Evolutionary conservation across 176 grass and related monocot genomes (phyloP).

Genomic region (Triticum timopheevii): DNA sequence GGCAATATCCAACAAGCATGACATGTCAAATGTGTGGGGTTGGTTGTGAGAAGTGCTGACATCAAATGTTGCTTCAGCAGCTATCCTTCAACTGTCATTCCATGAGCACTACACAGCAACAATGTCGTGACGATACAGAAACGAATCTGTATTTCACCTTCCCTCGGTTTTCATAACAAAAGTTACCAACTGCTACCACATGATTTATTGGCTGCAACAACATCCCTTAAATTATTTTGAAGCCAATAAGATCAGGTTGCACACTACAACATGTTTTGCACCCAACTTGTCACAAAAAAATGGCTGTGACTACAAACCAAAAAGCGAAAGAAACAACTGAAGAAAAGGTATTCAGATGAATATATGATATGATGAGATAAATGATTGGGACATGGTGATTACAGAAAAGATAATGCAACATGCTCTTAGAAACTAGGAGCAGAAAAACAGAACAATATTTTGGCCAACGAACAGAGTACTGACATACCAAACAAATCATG

Average conservation of each 20-base stretch:
- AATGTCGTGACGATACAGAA: not conserved
- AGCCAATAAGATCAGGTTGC: not conserved
- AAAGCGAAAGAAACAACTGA: not conserved
- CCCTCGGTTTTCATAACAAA: not conserved
- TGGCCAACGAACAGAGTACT: not conserved
- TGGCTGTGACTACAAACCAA: not conserved
- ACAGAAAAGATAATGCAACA: not conserved
- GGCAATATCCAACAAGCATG: slow-evolving; percentile 12
- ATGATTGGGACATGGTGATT: not conserved
- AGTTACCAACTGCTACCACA: not conserved
- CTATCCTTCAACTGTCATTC: slow-evolving; percentile 15
- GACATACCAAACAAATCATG: not conserved
- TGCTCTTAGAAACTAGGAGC: not conserved
- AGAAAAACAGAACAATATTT: not conserved
- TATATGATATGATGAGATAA: not conserved
- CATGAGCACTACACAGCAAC: not conserved
- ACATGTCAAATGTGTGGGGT: not conserved
- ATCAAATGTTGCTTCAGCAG: not conserved
- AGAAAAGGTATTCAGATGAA: not conserved
- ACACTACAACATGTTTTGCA: slow-evolving; percentile 3
- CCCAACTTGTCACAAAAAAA: not conserved
- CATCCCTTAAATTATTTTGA: not conserved
- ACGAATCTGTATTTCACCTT: slow-evolving; percentile 24
- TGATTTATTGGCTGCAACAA: not conserved
- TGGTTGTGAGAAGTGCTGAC: not conserved